phyloP scores from a whole-genome alignment of 306 rosid species.

The Astragalus glycyphyllos region DNA sequence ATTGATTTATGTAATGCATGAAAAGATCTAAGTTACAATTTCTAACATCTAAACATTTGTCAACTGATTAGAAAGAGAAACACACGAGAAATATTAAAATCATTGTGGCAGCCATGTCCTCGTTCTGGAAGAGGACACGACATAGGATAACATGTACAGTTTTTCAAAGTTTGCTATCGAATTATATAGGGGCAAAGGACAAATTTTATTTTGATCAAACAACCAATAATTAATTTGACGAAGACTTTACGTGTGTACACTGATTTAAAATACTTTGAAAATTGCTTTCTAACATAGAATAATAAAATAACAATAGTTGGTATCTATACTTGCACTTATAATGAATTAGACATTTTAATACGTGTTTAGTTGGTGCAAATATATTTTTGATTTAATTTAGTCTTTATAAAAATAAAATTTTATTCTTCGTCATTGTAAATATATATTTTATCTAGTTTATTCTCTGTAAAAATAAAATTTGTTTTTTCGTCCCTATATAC shows the following conservation, averaged over 20 bases:
- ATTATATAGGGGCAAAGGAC: neutral
- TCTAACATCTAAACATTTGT: neutral
- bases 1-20: no score
- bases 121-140: neutral
- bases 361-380: no score
- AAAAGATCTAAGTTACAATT: neutral
- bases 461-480: no score
- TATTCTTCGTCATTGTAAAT: no score
- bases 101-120: neutral
- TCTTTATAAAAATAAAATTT: no score
- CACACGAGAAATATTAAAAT: neutral
- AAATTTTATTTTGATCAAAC: neutral
- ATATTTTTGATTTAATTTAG: no score
- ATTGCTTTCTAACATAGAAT: neutral
- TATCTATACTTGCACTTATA: neutral
- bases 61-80: neutral
- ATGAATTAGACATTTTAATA: no score
- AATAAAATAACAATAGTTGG: slow-evolving; percentile 8
- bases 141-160: slow-evolving; percentile 5
- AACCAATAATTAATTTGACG: neutral
- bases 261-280: neutral
- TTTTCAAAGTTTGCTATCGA: slow-evolving; percentile 3
- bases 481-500: no score
- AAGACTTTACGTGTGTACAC: neutral
- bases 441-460: no score